Evolutionary conservation across 306 rosid genomes (phyloP).

Genomic region (Senna tora): DNA sequence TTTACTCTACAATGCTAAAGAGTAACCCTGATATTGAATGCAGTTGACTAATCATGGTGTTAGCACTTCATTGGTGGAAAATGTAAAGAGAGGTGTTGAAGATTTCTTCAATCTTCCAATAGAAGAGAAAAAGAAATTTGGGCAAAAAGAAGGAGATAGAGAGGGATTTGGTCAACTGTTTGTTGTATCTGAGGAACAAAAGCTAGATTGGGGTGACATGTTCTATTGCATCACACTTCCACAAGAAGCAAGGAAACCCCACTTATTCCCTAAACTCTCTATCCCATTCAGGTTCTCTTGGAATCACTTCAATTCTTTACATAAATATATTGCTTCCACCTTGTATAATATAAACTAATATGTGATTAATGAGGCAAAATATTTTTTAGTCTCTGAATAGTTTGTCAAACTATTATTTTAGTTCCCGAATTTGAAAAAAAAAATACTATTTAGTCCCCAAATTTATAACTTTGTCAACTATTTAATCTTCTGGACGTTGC

Average conservation of each 20-base stretch:
- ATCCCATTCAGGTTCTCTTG: not conserved
- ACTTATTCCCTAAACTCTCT: not conserved
- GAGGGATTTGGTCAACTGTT: constrained; percentile 3
- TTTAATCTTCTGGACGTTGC: no score
- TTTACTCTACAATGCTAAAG: no score
- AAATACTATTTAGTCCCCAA: no score
- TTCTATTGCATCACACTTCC: not conserved
- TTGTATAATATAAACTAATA: no score
- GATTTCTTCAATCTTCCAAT: not conserved
- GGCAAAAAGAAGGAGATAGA: not conserved
- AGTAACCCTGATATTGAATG: no score
- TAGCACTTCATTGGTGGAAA: not conserved
- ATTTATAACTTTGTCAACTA: no score
- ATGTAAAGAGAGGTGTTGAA: not conserved
- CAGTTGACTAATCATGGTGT: constrained; percentile 3
- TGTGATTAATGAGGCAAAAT: no score
- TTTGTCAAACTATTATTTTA: no score
- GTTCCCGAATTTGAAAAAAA: no score
- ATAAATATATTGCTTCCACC: no score
- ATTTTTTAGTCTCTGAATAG: no score
- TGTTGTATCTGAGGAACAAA: not conserved
- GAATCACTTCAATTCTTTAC: no score
- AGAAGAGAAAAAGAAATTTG: not conserved
- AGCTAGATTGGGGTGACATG: constrained; percentile 5
- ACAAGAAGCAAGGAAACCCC: not conserved